These are phyloP conservation scores for Elaeis guineensis DNA, from an alignment of 176 grass and related monocot genomes.

Conservation along the genomic window DNA sequence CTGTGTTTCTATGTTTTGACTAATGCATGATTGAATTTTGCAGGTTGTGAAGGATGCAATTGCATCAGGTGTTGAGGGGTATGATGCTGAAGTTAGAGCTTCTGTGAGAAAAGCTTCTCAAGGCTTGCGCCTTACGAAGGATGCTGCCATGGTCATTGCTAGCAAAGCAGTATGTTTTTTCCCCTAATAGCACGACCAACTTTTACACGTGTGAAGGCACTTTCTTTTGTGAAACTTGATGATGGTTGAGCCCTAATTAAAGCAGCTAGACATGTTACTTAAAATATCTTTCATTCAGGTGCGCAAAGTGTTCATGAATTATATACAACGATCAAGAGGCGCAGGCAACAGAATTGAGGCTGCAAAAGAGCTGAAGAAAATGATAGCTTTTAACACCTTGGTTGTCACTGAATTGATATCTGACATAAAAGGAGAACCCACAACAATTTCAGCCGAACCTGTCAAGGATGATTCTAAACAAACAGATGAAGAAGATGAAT, in stretches of 20 bases:
- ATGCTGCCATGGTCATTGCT: conserved; percentile 81
- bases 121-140: conserved; percentile 64
- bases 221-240: neutral
- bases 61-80: conserved; percentile 72
- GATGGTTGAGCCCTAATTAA: neutral
- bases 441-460: conserved; percentile 30
- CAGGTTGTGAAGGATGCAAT: conserved; percentile 82
- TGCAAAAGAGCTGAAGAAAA: conserved; percentile 84
- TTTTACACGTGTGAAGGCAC: neutral
- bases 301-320: conserved; percentile 64
- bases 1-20: no score
- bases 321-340: conserved; percentile 63
- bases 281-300: conserved; percentile 40
- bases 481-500: conserved; percentile 49
- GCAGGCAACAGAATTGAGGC: conserved; percentile 72
- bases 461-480: conserved; percentile 32
- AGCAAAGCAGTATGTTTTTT: conserved; percentile 69
- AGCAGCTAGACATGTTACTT: no score
- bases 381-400: conserved; percentile 74
- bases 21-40: neutral
- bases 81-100: conserved; percentile 50
- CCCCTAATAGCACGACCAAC: conserved; percentile 1
- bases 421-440: conserved; percentile 72
- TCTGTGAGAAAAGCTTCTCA: conserved; percentile 84
- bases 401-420: conserved; percentile 77